A percentile compares a stretch with the other conserved stretches of the same genome.
Evolutionary conservation across 1,284 basidiomycete species (phyloP).

Genomic region (Singerocomus inundabilis): DNA sequence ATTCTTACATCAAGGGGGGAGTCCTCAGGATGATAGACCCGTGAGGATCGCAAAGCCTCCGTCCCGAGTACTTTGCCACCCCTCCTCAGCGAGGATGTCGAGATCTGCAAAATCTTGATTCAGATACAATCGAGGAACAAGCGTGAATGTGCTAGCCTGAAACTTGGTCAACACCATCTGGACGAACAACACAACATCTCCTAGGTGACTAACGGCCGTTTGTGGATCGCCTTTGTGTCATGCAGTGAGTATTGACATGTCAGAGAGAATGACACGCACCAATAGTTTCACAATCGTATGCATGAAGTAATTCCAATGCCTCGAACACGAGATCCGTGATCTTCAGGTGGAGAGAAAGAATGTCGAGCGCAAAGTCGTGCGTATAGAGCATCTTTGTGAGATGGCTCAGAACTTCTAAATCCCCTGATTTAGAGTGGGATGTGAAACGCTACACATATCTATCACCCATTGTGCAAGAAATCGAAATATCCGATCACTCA

Average conservation of each 20-base stretch:
- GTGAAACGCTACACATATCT: slow-evolving; percentile 49
- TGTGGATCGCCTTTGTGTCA: slow-evolving; percentile 67
- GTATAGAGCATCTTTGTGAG: slow-evolving; percentile 62
- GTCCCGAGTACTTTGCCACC: slow-evolving; percentile 47
- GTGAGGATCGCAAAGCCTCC: slow-evolving; percentile 51
- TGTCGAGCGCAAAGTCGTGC: slow-evolving; percentile 58
- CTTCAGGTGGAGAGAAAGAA: slow-evolving; percentile 66
- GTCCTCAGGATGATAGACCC: slow-evolving; percentile 42
- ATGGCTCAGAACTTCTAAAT: slow-evolving; percentile 65
- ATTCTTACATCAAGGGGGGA: slow-evolving; percentile 48
- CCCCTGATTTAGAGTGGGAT: slow-evolving; percentile 46
- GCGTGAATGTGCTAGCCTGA: slow-evolving; percentile 48
- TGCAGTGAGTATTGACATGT: slow-evolving; percentile 7
- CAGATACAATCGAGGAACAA: not conserved
- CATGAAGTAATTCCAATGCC: slow-evolving; percentile 60
- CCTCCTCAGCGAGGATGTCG: slow-evolving; percentile 36
- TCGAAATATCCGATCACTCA: slow-evolving; percentile 26
- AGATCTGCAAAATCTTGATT: slow-evolving; percentile 24
- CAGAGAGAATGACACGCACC: slow-evolving; percentile 44
- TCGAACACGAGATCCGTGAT: slow-evolving; percentile 61
- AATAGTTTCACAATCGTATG: slow-evolving; percentile 75
- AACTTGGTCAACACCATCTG: slow-evolving; percentile 64
- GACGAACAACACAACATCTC: slow-evolving; percentile 70
- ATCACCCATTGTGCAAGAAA: not conserved
- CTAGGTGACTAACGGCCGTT: slow-evolving; percentile 70